Evolutionary conservation across 2,329 filamentous ascomycete species (phyloP).

Genomic region (Sphaerulina vaccinii): DNA sequence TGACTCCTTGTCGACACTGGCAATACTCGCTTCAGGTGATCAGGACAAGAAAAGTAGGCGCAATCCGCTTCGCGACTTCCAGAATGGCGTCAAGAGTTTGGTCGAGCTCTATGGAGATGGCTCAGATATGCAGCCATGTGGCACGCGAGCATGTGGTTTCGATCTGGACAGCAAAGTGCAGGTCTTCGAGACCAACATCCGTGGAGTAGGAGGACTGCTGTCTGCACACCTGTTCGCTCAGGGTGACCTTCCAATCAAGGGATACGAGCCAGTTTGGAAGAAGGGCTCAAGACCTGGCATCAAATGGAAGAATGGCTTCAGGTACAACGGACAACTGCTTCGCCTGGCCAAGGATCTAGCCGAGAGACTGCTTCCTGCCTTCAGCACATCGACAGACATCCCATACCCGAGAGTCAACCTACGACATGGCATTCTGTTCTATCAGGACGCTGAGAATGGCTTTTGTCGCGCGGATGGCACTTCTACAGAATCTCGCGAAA

Average conservation of each 20-base stretch:
- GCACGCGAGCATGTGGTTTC: slow-evolving; percentile 74
- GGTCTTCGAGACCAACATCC: slow-evolving; percentile 96
- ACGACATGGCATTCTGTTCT: slow-evolving; percentile 86
- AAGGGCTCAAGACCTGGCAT: slow-evolving; percentile 44
- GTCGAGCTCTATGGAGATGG: slow-evolving; percentile 87
- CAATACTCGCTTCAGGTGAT: slow-evolving; percentile 77
- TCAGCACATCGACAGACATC: slow-evolving; percentile 85
- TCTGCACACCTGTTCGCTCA: slow-evolving; percentile 92
- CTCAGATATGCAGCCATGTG: slow-evolving; percentile 66
- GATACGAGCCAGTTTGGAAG: slow-evolving; percentile 60
- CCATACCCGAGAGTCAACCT: slow-evolving; percentile 95
- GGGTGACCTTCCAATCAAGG: slow-evolving; percentile 81
- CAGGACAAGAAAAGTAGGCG: slow-evolving; percentile 42
- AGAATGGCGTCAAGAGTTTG: slow-evolving; percentile 72
- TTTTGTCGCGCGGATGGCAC: slow-evolving; percentile 46
- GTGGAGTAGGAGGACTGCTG: slow-evolving; percentile 83
- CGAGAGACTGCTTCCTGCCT: slow-evolving; percentile 81
- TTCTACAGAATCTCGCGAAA: slow-evolving; percentile 58
- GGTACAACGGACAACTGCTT: slow-evolving; percentile 85
- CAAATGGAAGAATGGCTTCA: slow-evolving; percentile 56
- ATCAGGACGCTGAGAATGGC: slow-evolving; percentile 56
- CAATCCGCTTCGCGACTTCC: slow-evolving; percentile 63
- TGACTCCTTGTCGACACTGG: slow-evolving; percentile 90
- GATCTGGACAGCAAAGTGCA: slow-evolving; percentile 97
- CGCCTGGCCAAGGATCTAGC: slow-evolving; percentile 86